These are phyloP conservation scores for Cercophora scortea DNA, from an alignment of 495 filamentous ascomycete genomes.

Conservation along the genomic window DNA sequence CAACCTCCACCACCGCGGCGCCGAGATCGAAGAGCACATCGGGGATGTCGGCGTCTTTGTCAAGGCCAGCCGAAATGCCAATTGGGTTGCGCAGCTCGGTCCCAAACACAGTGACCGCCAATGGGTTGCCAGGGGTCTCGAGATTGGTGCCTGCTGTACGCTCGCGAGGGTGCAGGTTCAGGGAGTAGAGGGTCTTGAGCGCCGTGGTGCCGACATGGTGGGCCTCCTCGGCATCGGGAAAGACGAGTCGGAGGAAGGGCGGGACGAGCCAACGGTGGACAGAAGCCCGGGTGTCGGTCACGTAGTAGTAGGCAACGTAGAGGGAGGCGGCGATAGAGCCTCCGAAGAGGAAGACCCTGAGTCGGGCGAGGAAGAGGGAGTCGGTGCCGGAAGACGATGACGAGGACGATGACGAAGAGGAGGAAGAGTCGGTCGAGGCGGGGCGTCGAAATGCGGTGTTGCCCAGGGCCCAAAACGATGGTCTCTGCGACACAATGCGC, in stretches of 20 bases:
- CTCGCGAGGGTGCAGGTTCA: constrained; percentile 69
- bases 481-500: constrained; percentile 2
- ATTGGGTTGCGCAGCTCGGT: constrained; percentile 74
- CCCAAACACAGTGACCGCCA: constrained; percentile 63
- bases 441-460: constrained; percentile 17
- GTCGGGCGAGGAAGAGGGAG: constrained; percentile 23
- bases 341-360: constrained; percentile 47
- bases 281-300: constrained; percentile 84
- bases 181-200: constrained; percentile 59
- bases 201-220: constrained; percentile 67
- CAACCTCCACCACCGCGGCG: constrained; percentile 79
- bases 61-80: constrained; percentile 85
- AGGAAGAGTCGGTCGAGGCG: constrained; percentile 24
- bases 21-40: constrained; percentile 75
- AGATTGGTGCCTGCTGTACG: constrained; percentile 28
- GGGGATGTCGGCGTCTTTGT: constrained; percentile 86
- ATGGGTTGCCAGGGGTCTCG: constrained; percentile 12
- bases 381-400: constrained; percentile 16
- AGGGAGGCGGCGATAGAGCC: constrained; percentile 38
- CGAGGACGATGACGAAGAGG: too few species aligned
- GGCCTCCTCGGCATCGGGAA: constrained; percentile 82
- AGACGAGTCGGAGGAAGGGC: constrained; percentile 61
- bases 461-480: constrained; percentile 3
- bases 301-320: constrained; percentile 57
- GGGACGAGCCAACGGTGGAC: constrained; percentile 76